These are phyloP conservation scores for Hypoxylon sp. DNA, from an alignment of 2,329 filamentous ascomycete genomes.

Conservation along the genomic window DNA sequence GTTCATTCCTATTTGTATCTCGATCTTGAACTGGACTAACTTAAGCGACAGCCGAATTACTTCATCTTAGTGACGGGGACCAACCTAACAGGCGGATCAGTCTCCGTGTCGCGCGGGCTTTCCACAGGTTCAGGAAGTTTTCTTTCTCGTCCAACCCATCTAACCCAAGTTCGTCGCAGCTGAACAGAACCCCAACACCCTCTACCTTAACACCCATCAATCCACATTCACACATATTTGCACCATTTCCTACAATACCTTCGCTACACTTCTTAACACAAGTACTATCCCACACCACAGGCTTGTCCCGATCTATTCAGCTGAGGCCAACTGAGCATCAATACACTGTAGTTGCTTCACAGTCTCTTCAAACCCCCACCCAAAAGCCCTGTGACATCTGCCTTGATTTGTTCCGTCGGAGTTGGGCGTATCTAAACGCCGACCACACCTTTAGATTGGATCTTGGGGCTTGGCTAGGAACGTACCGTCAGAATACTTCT, in stretches of 20 bases:
- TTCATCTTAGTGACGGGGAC: neutral
- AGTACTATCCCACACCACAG: neutral
- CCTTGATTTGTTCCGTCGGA: neutral
- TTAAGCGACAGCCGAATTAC: constrained; percentile 8
- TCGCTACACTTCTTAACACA: neutral
- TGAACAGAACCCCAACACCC: neutral
- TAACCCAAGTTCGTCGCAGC: constrained; percentile 2
- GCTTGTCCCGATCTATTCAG: neutral
- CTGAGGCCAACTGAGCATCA: neutral
- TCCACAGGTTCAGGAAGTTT: neutral
- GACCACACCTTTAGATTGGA: neutral
- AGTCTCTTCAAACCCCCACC: neutral
- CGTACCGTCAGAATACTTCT: neutral
- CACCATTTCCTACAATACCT: neutral
- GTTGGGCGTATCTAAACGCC: neutral
- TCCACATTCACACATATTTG: constrained; percentile 5
- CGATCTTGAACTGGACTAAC: neutral
- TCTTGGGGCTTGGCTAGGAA: neutral
- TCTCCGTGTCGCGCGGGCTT: neutral
- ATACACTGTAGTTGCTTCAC: neutral
- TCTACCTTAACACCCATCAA: neutral
- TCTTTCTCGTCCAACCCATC: neutral
- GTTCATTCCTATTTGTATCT: neutral
- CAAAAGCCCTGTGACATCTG: neutral
- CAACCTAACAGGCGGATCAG: neutral